Base-by-base conservation (phyloP, 805 yeast genomes). In the Metschnikowia kunwiensis region DNA sequence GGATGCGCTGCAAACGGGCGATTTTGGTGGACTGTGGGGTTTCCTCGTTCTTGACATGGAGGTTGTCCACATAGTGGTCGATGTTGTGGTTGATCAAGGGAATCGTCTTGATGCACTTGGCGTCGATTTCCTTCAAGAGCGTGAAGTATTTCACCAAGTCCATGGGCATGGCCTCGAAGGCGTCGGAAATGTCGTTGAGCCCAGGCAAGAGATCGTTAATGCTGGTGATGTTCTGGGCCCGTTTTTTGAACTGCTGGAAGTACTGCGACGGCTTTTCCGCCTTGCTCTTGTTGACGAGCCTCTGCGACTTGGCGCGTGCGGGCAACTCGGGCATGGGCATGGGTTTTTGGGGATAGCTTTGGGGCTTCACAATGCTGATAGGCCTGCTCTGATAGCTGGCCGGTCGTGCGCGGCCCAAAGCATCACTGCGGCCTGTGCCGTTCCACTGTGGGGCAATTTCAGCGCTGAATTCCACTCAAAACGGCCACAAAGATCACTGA, bases 81-180 rank as follows among this genome's bases (percentile, higher is more conserved):
- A 86, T 80, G 46, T 70, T 67, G 7, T 63, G 58, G 35, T 78
- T 76, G 42, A 91, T 69, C 46, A 70, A 66, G 0, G 96, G 96
- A 7, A 82, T 70, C 0, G 86, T 71, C 43, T 77, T 72, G 23
- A 83, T 83, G 58, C 96, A 86, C 58, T 91, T 91, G 42, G 97
- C 97, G 55, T 89, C 97, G 35, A 93, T 88, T 55, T 93, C 98
- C 54, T 87, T 86, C 46, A 93, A 66, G 11, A 87, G 65, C 1
- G 97, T 93, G 58, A 88, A 79, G 55, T 89, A 91, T 34, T 89
- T 77, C 32, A 88, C 77, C 26, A 86, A 70, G 48, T 87, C 96
- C 38, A 72, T 55, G 0, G 98, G 98, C 44, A 88, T 70, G 16
- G 96, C 96, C 55, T 88, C 95, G 33, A 91, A 75, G 1, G 88